Conservation (phyloP, 352 stramenopile species). For the Globisporangium solare region DNA sequence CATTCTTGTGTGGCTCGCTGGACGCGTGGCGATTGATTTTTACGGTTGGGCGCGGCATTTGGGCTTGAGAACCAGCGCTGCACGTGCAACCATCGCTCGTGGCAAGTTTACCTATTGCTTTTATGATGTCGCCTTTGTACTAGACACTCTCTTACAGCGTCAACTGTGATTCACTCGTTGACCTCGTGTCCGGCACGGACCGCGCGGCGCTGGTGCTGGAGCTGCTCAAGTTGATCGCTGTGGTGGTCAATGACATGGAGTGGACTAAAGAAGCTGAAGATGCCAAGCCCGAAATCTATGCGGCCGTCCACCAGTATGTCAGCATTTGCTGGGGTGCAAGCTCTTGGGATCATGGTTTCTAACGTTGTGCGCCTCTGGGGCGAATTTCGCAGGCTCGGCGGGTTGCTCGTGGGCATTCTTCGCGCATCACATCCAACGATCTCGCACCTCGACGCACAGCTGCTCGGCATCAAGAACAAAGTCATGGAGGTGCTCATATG, state of each 20-base stretch:
- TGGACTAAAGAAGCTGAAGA: constrained; percentile 35
- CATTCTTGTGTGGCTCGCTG: constrained; percentile 21
- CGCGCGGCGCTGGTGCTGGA: constrained; percentile 38
- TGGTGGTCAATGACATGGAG: constrained; percentile 51
- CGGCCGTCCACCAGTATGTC: constrained; percentile 21
- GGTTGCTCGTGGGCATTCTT: constrained; percentile 42
- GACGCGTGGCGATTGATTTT: constrained; percentile 42
- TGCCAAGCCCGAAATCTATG: constrained; percentile 21
- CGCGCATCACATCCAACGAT: constrained; percentile 21
- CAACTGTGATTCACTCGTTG: constrained; percentile 8
- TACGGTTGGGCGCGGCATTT: constrained; percentile 13
- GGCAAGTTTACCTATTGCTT: too few relatives aligned
- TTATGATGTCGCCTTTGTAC: too few relatives aligned
- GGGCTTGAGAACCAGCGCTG: too few relatives aligned
- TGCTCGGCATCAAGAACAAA: constrained; percentile 62
- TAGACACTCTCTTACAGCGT: constrained; percentile 49
- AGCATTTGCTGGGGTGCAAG: too few relatives aligned
- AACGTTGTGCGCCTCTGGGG: too few relatives aligned
- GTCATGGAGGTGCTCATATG: constrained; percentile 63
- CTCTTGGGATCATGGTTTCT: too few relatives aligned
- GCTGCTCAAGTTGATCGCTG: constrained; percentile 50
- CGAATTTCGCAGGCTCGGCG: constrained; percentile 25
- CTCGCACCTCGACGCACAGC: constrained; percentile 21
- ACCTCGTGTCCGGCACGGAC: constrained; percentile 15
- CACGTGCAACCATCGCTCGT: too few relatives aligned